Evolutionary conservation across 31 red algal genomes (phyloP), one percentile per base, ranked within the genome.

Genomic region (Bonnemaisonia californica): DNA sequence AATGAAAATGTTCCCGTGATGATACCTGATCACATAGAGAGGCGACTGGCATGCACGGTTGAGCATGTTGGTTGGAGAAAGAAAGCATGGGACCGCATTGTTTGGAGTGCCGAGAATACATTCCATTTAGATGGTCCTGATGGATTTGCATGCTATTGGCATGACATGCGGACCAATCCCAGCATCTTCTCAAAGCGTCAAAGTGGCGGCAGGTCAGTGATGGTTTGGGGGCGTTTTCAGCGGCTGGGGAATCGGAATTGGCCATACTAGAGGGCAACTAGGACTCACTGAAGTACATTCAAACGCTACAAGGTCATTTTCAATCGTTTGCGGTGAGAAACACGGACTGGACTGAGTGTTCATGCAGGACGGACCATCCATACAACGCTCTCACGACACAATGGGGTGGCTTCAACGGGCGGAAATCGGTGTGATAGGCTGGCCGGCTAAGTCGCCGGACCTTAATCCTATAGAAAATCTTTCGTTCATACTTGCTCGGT

Each of bases 401-500:
- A 74, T 22, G n/a, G 24, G 55, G 1, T 74, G 1, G 1, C 41
- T 54, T 42, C 24, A 54, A 47, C n/a, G 55, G 16, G 33, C 47
- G n/a, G 41, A 55, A 0, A 47, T 74, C 55, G 26, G 34, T 51
- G 70, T 51, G n/a, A 48, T 74, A 42, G 70, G 55, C 36, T 74
- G 70, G 0, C 70, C 70, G 22, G 70, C 70, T 24, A 74, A 74
- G 38, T 54, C 39, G 4, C 0, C 70, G 30, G 70, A 74, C 45
- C 70, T 74, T 0, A 74, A 74, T 47, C 34, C 41, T 29, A 74
- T 74, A 54, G 37, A 27, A 47, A 74, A 74, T 31, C 24, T 56
- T n/a, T 74, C 41, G 16, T 12, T 12, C 26, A 47, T 74, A 47
- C 34, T 55, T 21, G 70, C 0, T 1, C 38, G 70, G 23, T 54